Percentiles rank a stretch among this genome's conserved stretches.
Conservation (phyloP, 441 rosid genomes). For the Corymbia calophylla region DNA sequence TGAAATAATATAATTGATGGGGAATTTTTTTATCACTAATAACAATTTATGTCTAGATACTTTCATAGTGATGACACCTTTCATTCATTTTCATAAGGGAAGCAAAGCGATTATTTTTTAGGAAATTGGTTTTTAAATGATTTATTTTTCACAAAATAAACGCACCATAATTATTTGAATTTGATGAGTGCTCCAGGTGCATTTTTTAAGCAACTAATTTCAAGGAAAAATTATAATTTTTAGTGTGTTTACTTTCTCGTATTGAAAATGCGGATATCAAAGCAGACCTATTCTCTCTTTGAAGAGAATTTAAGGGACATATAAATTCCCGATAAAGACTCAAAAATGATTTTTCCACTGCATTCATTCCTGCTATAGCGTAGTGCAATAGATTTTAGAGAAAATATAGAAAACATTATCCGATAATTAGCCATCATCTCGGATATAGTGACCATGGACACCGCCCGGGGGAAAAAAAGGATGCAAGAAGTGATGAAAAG, state of each 20-base stretch:
- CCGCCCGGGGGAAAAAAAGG: fast-evolving
- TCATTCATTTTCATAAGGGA: background rate
- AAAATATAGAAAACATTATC: background rate
- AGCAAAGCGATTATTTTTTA: background rate
- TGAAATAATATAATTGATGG: background rate
- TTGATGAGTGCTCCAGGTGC: background rate
- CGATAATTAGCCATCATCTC: background rate
- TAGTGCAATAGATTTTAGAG: background rate
- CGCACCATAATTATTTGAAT: background rate
- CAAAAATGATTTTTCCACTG: background rate
- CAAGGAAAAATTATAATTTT: background rate
- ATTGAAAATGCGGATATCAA: background rate
- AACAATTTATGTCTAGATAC: background rate
- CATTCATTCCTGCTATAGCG: background rate
- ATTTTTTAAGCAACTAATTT: background rate
- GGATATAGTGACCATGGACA: background rate
- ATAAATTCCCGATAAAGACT: background rate
- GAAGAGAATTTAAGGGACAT: background rate
- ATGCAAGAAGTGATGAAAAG: background rate
- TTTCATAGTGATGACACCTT: background rate
- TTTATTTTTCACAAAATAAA: background rate
- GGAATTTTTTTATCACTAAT: fast-evolving
- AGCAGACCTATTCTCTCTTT: fast-evolving
- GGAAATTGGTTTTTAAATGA: background rate
- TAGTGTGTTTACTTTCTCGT: background rate